Base-by-base conservation (phyloP, 106 monocot species). In the Acorus gramineus region DNA sequence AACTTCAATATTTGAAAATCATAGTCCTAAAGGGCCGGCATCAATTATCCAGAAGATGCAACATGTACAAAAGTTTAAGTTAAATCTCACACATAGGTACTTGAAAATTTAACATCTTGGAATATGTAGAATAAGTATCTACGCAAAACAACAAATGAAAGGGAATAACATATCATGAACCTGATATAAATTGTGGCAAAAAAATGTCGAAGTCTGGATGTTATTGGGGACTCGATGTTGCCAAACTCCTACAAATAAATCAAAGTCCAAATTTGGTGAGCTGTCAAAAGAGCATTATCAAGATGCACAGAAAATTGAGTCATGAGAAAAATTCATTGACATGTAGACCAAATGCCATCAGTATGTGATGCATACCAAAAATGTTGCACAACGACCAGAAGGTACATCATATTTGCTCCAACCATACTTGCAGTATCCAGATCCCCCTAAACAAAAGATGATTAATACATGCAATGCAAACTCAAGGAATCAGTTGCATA, bases 401-500 rank as follows among this genome's bases (percentile, higher is more conserved):
- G 95, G 95, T 74, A 75, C 64, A 69, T 50, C 14, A 82, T 84
- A 87, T 78, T 95, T 95, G 86, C 95, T 90, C 90, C 87, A 90
- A 56, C 95, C 95, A 82, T 85, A 95, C 64, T 95, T 95, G 72
- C 90, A 87, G 58, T 95, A 95, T 52, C 95, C 95, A 55, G 95
- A 95, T 76, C 95, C 95, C 80, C 95, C 95, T 95, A 70, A 57
- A 73, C 10, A 47, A 3, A 14, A 66, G 46, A 57, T 50, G 47
- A 51, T 49, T 4, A 59, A n/a, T 12, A 45, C 44, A 4, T 3
- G 47, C 14, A 44, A 10, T 28, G 51, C 60, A 28, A 52, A 60
- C 8, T 50, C 7, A 62, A 49, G 55, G 4, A 67, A 3, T 8
- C 8, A 67, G 10, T 4, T 47, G 62, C 2, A 44, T 44, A 4